Conservation (phyloP, 176 grass and related monocot genomes). For the Avena eriantha region DNA sequence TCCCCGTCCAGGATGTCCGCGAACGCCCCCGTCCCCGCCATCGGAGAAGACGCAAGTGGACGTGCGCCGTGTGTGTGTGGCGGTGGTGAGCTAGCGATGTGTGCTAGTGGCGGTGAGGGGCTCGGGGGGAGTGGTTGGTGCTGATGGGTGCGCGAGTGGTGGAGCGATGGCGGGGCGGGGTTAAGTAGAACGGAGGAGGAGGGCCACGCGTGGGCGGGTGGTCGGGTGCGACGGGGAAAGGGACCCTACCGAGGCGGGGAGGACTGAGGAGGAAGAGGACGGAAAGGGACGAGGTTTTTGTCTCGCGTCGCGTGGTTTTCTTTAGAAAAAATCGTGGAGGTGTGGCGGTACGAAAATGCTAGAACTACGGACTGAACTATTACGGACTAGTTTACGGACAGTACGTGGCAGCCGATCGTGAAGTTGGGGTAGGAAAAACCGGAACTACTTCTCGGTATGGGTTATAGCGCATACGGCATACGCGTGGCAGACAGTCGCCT, state of each 20-base stretch:
- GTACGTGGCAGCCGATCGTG: too few species aligned
- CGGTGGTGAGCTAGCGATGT: neutral
- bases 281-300: slow-evolving; percentile 34
- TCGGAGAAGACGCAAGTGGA: slow-evolving; percentile 1
- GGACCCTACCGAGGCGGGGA: neutral
- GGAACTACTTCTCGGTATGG: too few species aligned
- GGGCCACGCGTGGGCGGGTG: slow-evolving; percentile 28
- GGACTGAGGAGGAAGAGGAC: slow-evolving; percentile 5
- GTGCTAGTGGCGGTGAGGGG: slow-evolving; percentile 36
- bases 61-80: slow-evolving; percentile 15
- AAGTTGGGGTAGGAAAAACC: too few species aligned
- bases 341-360: too few species aligned
- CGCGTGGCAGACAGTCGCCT: neutral
- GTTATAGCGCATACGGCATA: neutral
- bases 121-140: slow-evolving; percentile 34
- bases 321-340: neutral
- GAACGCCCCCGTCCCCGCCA: slow-evolving; percentile 76
- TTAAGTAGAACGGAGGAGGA: slow-evolving; percentile 35
- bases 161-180: slow-evolving; percentile 32
- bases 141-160: slow-evolving; percentile 49
- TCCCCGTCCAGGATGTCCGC: slow-evolving; percentile 76
- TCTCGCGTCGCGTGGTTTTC: slow-evolving; percentile 10
- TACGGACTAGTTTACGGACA: too few species aligned
- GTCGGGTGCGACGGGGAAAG: neutral
- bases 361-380: too few species aligned